Base-by-base conservation (phyloP, 345 rosid species). In the Acer campestre region DNA sequence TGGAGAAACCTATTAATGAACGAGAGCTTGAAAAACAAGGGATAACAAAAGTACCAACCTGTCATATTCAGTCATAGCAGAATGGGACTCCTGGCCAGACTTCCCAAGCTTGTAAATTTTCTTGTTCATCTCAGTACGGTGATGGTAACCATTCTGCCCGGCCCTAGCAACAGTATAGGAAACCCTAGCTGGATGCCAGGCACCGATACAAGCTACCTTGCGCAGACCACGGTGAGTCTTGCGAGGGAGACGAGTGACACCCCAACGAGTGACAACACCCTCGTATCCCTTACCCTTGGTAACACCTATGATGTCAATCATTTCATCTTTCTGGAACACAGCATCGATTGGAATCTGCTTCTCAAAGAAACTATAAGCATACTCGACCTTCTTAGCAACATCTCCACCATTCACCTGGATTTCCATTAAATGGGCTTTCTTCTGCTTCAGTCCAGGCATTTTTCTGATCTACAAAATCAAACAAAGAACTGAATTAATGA, bases 121-220 rank as follows among this genome's bases (percentile, higher is more conserved):
- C 91, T 95, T 95, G 84, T 95, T 93, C 96, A 92, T 79, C 84
- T 92, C 97, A 4, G 96, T 95, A 11, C 97, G 94, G 79, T 93
- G 98, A 70, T 93, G 98, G 72, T 93, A 95, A 2, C 98, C 98
- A 53, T 95, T 95, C 80, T 95, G 97, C 2, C 99, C 98, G 38
- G 98, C 99, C 82, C 99, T 92, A 42, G 98, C 99, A 69, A 95
- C 98, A 2, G 99, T 95, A 73, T 82, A 95, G 1, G 98, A 95
- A 42, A 93, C 97, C 87, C 99, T 92, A 66, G 98, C 98, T 11
- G 99, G 99, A 88, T 95, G 99, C 99, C 99, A 95, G 53, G 99
- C 96, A 53, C 99, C 98, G 40, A 95, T 93, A 86, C 99, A 93
- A 38, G 98, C 99, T 1, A 93, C 98, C 86, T 93, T 93, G 9